A percentile compares a stretch with the other conserved stretches of the same genome.
Conservation (phyloP, 371 early-diverging fungal genomes). For the Actinomortierella wolfii region DNA sequence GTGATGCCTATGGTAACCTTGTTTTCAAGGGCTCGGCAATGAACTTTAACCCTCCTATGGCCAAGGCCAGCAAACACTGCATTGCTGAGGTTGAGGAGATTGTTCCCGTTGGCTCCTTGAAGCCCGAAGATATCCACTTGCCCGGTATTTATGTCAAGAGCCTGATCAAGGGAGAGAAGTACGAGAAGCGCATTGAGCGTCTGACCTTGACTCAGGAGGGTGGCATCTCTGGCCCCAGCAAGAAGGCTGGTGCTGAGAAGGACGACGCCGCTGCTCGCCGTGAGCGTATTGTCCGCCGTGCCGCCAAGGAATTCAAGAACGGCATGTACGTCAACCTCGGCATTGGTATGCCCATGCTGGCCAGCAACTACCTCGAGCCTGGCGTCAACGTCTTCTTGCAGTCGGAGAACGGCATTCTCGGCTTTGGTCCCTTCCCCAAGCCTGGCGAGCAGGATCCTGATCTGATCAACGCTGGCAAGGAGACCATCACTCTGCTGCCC, state of each 20-base stretch:
- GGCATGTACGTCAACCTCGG: constrained; percentile 75
- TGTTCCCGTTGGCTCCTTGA: constrained; percentile 66
- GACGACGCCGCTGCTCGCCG: constrained; percentile 54
- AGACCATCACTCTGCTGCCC: constrained; percentile 64
- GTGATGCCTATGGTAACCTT: constrained; percentile 70
- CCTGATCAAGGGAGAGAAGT: constrained; percentile 60
- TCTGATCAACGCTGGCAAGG: constrained; percentile 73
- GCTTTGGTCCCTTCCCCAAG: constrained; percentile 71
- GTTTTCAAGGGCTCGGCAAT: constrained; percentile 65
- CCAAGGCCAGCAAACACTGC: constrained; percentile 61
- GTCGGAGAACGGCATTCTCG: constrained; percentile 73
- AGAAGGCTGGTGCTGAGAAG: constrained; percentile 24
- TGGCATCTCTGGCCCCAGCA: constrained; percentile 12
- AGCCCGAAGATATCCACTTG: constrained; percentile 71
- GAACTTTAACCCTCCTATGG: constrained; percentile 75
- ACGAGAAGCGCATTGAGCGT: constrained; percentile 72
- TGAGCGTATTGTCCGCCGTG: constrained; percentile 67
- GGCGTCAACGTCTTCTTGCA: constrained; percentile 72
- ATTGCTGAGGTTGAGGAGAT: constrained; percentile 79
- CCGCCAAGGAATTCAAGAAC: constrained; percentile 73
- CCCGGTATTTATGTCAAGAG: constrained; percentile 72
- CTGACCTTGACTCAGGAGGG: constrained; percentile 49
- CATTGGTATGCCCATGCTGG: constrained; percentile 78
- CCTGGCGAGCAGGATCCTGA: constrained; percentile 68
- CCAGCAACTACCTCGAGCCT: constrained; percentile 67